Evolutionary conservation across 169 alveolate genomes (phyloP).

Genomic region (Plasmodium berghei): DNA sequence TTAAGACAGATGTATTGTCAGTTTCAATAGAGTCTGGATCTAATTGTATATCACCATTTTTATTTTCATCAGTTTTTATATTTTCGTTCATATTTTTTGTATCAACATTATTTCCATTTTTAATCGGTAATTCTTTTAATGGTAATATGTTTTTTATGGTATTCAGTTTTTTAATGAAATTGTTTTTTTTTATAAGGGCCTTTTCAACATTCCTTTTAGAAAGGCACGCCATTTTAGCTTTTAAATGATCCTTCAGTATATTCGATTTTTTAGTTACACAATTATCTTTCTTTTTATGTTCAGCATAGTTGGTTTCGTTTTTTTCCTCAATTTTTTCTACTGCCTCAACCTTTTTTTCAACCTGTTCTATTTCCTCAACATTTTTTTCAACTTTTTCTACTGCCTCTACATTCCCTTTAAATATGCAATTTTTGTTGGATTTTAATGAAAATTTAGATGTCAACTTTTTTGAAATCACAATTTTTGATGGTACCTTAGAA

Average conservation of each 20-base stretch:
- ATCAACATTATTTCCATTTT: neutral
- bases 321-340: neutral
- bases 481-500: too few relatives aligned
- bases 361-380: neutral
- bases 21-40: too few relatives aligned
- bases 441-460: too few relatives aligned
- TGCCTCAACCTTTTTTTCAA: neutral
- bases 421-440: too few relatives aligned
- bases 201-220: neutral
- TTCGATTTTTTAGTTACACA: neutral
- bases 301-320: neutral
- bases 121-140: slow-evolving; percentile 19
- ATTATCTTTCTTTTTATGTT: neutral
- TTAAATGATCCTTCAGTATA: neutral
- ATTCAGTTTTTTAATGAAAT: slow-evolving; percentile 14
- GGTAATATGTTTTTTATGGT: slow-evolving; percentile 13
- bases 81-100: neutral
- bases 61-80: neutral
- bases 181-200: neutral
- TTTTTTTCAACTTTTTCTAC: neutral
- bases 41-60: neutral
- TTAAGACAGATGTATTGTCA: too few relatives aligned
- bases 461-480: too few relatives aligned
- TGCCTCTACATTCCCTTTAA: neutral
- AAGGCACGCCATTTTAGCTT: neutral